A percentile compares a stretch with the other conserved stretches of the same genome.
Evolutionary conservation across 805 yeast genomes (phyloP).

Genomic region (Spathaspora arborariae): DNA sequence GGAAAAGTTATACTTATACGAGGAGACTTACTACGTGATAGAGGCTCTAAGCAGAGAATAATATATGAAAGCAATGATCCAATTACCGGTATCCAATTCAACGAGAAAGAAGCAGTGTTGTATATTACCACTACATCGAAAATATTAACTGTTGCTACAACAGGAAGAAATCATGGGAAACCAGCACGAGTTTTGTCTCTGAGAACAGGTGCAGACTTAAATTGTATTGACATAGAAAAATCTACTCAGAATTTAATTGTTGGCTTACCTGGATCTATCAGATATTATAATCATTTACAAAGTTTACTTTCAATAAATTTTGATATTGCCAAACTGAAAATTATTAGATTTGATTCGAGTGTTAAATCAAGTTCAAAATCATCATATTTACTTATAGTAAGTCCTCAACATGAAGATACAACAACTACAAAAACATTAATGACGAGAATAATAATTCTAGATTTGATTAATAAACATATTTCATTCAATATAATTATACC

Average conservation of each 20-base stretch:
- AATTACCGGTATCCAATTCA: slow-evolving; percentile 69
- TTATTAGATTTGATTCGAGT: slow-evolving; percentile 44
- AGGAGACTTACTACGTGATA: slow-evolving; percentile 83
- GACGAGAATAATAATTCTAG: slow-evolving; percentile 63
- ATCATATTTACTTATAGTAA: slow-evolving; percentile 53
- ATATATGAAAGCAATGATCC: slow-evolving; percentile 77
- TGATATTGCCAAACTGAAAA: slow-evolving; percentile 52
- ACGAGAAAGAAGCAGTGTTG: slow-evolving; percentile 46
- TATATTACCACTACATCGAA: slow-evolving; percentile 75
- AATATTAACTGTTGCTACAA: slow-evolving; percentile 67
- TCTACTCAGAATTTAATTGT: slow-evolving; percentile 53
- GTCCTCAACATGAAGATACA: slow-evolving; percentile 37
- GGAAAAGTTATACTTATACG: slow-evolving; percentile 79
- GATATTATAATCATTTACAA: slow-evolving; percentile 55
- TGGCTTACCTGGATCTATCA: slow-evolving; percentile 60
- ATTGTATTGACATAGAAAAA: slow-evolving; percentile 43
- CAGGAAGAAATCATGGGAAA: slow-evolving; percentile 72
- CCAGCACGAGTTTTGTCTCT: slow-evolving; percentile 47
- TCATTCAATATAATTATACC: slow-evolving; percentile 70
- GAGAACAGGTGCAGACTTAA: slow-evolving; percentile 46
- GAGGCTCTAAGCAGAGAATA: slow-evolving; percentile 84
- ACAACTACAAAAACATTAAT: slow-evolving; percentile 26
- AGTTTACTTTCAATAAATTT: slow-evolving; percentile 53
- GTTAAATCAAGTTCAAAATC: background rate
- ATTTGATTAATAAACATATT: slow-evolving; percentile 63